Conservation (phyloP, 495 filamentous ascomycete genomes). For the Hyaloscypha hepaticicola region DNA sequence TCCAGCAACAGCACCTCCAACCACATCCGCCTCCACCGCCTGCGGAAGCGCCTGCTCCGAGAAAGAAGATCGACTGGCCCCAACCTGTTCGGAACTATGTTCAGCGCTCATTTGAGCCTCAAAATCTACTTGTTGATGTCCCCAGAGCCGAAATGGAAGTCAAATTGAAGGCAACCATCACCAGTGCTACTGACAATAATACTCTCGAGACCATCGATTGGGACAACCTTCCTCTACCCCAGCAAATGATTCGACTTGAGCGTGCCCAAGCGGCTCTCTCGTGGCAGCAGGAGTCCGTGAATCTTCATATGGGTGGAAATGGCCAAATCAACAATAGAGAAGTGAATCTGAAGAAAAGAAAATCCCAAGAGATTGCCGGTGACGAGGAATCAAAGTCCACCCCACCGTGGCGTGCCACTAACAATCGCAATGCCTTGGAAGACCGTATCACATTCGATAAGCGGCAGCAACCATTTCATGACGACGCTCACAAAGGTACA, state of each 20-base stretch:
- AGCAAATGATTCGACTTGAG: conserved; percentile 79
- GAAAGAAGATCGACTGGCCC: conserved; percentile 72
- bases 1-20: conserved; percentile 24
- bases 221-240: conserved; percentile 80
- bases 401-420: conserved; percentile 75
- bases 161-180: conserved; percentile 84
- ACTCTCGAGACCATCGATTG: conserved; percentile 74
- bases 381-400: conserved; percentile 43
- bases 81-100: conserved; percentile 77
- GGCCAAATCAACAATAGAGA: conserved; percentile 14
- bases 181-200: conserved; percentile 67
- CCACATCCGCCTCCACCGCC: conserved; percentile 25
- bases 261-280: conserved; percentile 46
- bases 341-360: conserved; percentile 64
- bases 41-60: conserved; percentile 34
- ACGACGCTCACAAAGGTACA: conserved; percentile 48
- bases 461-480: conserved; percentile 40
- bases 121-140: conserved; percentile 66
- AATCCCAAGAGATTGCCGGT: conserved; percentile 61
- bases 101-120: conserved; percentile 74
- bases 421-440: conserved; percentile 63
- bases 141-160: conserved; percentile 68
- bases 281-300: conserved; percentile 32
- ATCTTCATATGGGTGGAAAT: conserved; percentile 21
- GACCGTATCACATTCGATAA: conserved; percentile 72